Evolutionary conservation across 2,329 filamentous ascomycete species (phyloP).

Genomic region (Fusarium austroafricanum): DNA sequence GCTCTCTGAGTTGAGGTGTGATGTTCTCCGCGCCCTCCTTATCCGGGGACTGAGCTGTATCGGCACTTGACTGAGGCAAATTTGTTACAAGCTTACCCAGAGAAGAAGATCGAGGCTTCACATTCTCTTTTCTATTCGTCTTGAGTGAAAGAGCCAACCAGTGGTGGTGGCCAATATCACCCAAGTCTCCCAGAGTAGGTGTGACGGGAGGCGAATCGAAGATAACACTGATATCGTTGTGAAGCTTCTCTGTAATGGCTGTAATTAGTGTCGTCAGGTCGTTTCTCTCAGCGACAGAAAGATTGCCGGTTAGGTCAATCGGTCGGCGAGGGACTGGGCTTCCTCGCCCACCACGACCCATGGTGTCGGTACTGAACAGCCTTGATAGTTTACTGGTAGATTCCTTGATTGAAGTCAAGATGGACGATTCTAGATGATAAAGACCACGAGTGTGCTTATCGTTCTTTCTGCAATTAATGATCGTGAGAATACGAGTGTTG

Average conservation of each 20-base stretch:
- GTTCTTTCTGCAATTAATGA: not conserved
- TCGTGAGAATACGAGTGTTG: not conserved
- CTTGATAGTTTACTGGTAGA: not conserved
- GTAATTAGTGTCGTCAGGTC: conserved; percentile 65
- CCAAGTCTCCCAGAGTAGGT: conserved; percentile 47
- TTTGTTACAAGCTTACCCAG: conserved; percentile 8
- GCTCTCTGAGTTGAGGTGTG: conserved; percentile 65
- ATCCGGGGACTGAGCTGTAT: conserved; percentile 46
- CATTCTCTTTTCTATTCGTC: conserved; percentile 43
- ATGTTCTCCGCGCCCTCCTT: conserved; percentile 52
- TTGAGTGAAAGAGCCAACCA: conserved; percentile 53
- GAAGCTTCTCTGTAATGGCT: conserved; percentile 66
- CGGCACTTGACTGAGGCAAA: conserved; percentile 40
- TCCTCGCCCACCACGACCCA: conserved; percentile 56
- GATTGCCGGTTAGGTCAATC: conserved; percentile 63
- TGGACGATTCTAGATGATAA: not conserved
- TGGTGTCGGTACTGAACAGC: conserved; percentile 35
- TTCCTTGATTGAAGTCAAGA: not conserved
- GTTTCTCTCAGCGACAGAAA: conserved; percentile 61
- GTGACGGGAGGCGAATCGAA: conserved; percentile 61
- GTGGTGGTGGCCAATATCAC: conserved; percentile 49
- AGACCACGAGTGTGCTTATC: not conserved
- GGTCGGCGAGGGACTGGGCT: conserved; percentile 55
- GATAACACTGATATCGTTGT: conserved; percentile 61
- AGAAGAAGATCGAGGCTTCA: conserved; percentile 8